Base-by-base conservation (phyloP, 495 filamentous ascomycete genomes). In the Aspergillus cristatus region DNA sequence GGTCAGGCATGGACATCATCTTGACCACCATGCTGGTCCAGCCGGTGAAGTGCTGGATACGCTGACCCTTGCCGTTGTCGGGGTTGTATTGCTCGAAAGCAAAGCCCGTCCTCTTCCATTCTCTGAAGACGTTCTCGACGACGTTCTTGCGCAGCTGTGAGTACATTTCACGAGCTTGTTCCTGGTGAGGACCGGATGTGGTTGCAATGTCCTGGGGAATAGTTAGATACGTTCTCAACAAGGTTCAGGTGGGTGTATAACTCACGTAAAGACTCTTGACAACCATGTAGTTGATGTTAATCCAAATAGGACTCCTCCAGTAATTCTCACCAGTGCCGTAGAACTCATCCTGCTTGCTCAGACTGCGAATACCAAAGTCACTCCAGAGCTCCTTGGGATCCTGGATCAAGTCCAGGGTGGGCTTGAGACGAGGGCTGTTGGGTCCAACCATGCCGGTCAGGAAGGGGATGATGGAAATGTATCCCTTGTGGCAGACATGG, bases 51-150 rank as follows among this genome's bases (percentile, higher is more conserved):
- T 97, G 91, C 65, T 94, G 88, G 15, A 88, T 97, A 34, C 91
- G 75, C 68, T 97, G 93, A 22, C 91, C 91, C 38, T 75, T 72
- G 33, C 91, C 91, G 3, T 82, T 94, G 44, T 94, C 86, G 0
- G 90, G 84, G 58, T 95, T 88, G 62, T 96, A 98, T 62, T 98
- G 91, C 57, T 98, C 91, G 93, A 93, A 98, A 7, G 93, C 91
- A 59, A 96, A 98, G 13, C 90, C 88, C 0, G 91, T 98, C 43
- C 82, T 72, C 55, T 79, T 70, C 91, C 91, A 98, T 52, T 78
- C 75, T 26, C 76, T 67, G 67, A 82, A 96, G 35, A 98, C 84
- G 18, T 87, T 96, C 32, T 87, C 73, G 22, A 97, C 86, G 28
- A 98, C 62, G 51, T 94, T 96, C 49, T 72, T 73, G 25, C 91